Evolutionary conservation across 1,284 basidiomycete species (phyloP).

Genomic region (Moesziomyces globuligerus): DNA sequence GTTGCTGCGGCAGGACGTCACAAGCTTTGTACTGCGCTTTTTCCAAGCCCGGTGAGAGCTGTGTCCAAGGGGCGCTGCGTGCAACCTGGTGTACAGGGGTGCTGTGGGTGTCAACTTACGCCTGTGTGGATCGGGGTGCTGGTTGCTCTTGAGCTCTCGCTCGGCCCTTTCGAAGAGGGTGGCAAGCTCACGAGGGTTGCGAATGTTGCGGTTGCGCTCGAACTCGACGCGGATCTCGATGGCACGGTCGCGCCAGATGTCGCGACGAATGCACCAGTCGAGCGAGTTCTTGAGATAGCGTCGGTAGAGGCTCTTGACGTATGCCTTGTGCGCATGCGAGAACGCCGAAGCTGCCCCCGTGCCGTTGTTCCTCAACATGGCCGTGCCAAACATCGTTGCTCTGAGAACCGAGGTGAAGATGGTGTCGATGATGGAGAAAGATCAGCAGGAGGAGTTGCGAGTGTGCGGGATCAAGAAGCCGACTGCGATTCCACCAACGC

Average conservation of each 20-base stretch:
- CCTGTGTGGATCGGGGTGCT: conserved; percentile 91
- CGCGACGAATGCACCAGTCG: conserved; percentile 86
- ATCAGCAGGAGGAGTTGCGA: background rate
- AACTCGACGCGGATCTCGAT: conserved; percentile 88
- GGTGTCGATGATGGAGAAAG: conserved; percentile 1
- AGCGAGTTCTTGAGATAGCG: conserved; percentile 84
- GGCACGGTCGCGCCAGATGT: conserved; percentile 84
- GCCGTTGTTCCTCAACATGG: conserved; percentile 23
- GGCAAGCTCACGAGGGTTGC: conserved; percentile 85
- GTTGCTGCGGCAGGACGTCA: too few relatives aligned
- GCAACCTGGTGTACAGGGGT: background rate
- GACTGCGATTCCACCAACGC: background rate
- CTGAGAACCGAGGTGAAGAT: conserved; percentile 2
- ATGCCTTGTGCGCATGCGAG: conserved; percentile 80
- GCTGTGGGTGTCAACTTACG: conserved; percentile 71
- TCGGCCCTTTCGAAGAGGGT: conserved; percentile 84
- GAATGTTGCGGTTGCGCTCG: conserved; percentile 87
- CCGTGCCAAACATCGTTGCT: conserved; percentile 28
- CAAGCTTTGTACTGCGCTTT: too few relatives aligned
- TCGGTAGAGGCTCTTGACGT: conserved; percentile 91
- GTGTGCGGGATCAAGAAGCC: background rate
- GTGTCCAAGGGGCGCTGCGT: background rate
- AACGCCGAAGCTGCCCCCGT: conserved; percentile 69
- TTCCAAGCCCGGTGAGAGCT: background rate
- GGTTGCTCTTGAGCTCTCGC: conserved; percentile 75